Base-by-base conservation (phyloP, 2,329 filamentous ascomycete species). In the Fusarium drepaniforme region DNA sequence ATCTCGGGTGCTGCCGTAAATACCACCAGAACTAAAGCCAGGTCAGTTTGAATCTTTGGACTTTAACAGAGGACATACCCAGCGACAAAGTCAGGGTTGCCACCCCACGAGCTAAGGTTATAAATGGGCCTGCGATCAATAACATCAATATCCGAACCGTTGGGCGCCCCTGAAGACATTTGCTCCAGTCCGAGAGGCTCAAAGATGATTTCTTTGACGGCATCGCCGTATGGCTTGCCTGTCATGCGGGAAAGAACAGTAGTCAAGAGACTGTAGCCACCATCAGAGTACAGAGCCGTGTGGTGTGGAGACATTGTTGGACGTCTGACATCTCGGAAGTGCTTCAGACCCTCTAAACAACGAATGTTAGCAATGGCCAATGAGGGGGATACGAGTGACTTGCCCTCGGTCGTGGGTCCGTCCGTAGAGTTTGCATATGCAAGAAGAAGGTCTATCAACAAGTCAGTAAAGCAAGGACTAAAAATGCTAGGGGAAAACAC, bases 241-340 rank as follows among this genome's bases (percentile, higher is more conserved):
- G 75, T 62, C 0, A 79, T 64, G 5, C 76, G 73, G 9, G 69
- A 70, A 0, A 80, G 67, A 0, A 80, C 38, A 1, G 56, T 11
- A 0, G 70, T 71, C 0, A 79, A 57, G 11, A 78, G 30, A 3
- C 58, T 66, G 21, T 62, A 80, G 0, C 76, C 78, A 4, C 46
- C 75, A 30, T 78, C 77, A 0, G 78, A 79, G n/a, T 79, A 79
- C 0, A 71, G 40, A 3, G 71, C 74, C 71, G 49, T 78, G 68
- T 23, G 59, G 25, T 60, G 77, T 0, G 76, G 62, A 1, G 64
- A n/a, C 13, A 57, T 46, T 0, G 75, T 68, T 5, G 76, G 74
- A 8, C 23, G 67, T 13, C 74, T 76, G 1, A 8, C 13, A 25
- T 76, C 59, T 1, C 71, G 67, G 68, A 77, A 77, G 3, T 30